Conservation (phyloP, 2,329 filamentous ascomycete genomes). For the Fonsecaea multimorphosa region DNA sequence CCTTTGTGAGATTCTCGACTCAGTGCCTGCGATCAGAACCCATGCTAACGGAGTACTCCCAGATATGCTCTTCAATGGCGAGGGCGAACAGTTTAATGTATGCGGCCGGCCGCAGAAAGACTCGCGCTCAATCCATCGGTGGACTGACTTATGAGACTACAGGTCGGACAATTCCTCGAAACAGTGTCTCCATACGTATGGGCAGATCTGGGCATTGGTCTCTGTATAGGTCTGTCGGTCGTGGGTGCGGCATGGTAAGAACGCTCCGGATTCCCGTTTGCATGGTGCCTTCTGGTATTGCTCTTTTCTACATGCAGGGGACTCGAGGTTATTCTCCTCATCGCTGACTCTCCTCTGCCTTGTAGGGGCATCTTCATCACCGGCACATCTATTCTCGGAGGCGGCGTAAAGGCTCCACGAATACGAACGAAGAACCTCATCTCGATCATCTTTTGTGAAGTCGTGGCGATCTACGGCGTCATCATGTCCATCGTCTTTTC, state of each 20-base stretch:
- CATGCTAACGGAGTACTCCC: constrained; percentile 31
- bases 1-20: constrained; percentile 68
- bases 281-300: not conserved
- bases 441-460: constrained; percentile 99
- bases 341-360: not conserved
- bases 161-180: constrained; percentile 94
- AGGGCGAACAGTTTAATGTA: constrained; percentile 95
- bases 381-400: constrained; percentile 94
- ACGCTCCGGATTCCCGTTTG: constrained; percentile 7
- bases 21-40: not conserved
- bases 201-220: constrained; percentile 86
- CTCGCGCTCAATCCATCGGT: not conserved
- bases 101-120: constrained; percentile 39
- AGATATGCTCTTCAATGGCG: constrained; percentile 99
- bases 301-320: not conserved
- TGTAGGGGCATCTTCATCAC: constrained; percentile 98
- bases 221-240: constrained; percentile 95
- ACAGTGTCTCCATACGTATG: constrained; percentile 92
- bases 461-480: constrained; percentile 99
- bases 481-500: constrained; percentile 99
- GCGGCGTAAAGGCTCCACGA: constrained; percentile 92
- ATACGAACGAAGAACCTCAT: constrained; percentile 99
- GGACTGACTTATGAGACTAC: constrained; percentile 19
- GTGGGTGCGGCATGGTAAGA: constrained; percentile 93
- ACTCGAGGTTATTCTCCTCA: not conserved